phyloP scores from a whole-genome alignment of 345 rosid species.

The Eucalyptus erythrocorys region DNA sequence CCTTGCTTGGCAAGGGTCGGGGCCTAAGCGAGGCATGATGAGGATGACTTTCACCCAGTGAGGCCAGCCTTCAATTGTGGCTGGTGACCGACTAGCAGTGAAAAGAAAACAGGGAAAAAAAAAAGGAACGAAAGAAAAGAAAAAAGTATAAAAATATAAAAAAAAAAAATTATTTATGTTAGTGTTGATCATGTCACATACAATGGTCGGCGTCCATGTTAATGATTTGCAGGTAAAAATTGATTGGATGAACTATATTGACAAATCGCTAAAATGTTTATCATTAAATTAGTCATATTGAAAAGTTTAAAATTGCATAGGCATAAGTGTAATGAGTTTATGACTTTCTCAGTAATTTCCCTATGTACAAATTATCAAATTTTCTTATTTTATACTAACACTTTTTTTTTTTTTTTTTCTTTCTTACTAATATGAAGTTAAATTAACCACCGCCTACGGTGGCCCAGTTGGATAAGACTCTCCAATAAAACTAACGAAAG shows the following conservation, averaged over 20 bases:
- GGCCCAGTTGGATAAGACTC: no score
- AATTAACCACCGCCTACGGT: no score
- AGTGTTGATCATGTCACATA: fast-evolving
- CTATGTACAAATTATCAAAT: background rate
- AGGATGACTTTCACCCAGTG: no score
- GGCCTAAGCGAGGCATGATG: background rate
- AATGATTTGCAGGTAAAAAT: fast-evolving
- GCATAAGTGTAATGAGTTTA: background rate
- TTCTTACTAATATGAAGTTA: background rate
- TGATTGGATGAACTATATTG: background rate
- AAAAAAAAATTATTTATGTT: background rate
- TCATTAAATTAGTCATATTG: no score
- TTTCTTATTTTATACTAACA: background rate
- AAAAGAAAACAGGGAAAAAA: background rate
- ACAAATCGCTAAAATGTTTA: background rate
- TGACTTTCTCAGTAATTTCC: background rate
- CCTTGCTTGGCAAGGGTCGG: background rate
- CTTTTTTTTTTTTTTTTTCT: background rate
- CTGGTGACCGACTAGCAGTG: fast-evolving
- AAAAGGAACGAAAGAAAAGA: background rate
- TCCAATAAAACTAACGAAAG: no score
- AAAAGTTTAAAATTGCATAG: background rate
- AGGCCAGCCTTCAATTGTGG: background rate
- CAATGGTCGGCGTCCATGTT: fast-evolving
- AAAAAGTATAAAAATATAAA: background rate